Evolutionary conservation across 2,329 filamentous ascomycete species (phyloP), one percentile per base, ranked within the genome.

Genomic region (Colletotrichum cereale): DNA sequence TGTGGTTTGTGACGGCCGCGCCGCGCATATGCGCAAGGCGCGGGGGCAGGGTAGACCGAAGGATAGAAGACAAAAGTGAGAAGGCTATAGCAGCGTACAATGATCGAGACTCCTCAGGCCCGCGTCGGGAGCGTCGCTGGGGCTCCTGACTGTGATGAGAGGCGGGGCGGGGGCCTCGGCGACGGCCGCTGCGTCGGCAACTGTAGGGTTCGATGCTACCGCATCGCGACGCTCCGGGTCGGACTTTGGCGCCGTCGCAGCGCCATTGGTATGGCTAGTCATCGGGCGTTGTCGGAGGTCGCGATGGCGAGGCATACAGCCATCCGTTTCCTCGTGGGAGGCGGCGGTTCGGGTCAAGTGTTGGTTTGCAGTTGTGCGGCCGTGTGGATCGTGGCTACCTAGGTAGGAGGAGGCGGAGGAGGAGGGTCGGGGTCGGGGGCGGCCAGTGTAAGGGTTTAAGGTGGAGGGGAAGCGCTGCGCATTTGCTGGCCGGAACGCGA

Each of bases 31-130:
- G 55, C 64, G 58, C 72, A 52, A 65, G 71, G 38, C 66, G 44
- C 31, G 31, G n/a, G 44, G 10, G 26, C 56, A 50, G 38, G 58
- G 34, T 31, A 36, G 47, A 21, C 29, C 36, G 48, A 12, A 18
- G 16, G 56, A 24, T 6, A 21, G 65, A 74, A 67, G 40, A n/a
- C 56, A 61, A 48, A 5, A 40, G 36, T n/a, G 31, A 47, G 44
- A 34, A 31, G 44, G 31, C 53, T 24, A 62, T 55, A 31, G n/a
- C 53, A 65, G 83, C 87, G 73, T 85, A 91, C 93, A 95, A 80
- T 95, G 93, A 83, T 97, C 90, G 69, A 95, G 84, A 80, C 92
- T 94, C 80, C 89, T 90, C 79, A 97, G 84, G 61, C 95, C 95
- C 65, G 95, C 95, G 80, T 95, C 92, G 53, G 70, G 70, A 47